Evolutionary conservation across 2,329 filamentous ascomycete species (phyloP).

Genomic region (Talaromyces verruculosus): DNA sequence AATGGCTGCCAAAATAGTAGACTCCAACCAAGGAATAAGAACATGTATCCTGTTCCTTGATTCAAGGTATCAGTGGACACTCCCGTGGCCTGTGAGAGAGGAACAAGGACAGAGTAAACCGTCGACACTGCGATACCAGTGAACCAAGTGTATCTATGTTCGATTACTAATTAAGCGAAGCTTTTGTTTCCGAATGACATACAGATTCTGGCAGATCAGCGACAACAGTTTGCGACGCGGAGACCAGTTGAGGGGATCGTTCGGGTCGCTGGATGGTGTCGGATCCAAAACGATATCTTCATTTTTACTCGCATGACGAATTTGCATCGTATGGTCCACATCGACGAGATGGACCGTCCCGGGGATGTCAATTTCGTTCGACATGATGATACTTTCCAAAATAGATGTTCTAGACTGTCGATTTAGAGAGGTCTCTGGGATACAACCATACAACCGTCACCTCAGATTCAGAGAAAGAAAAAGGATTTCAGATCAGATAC

Average conservation of each 20-base stretch:
- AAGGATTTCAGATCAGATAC: background rate
- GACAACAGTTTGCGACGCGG: conserved; percentile 41
- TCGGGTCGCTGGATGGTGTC: conserved; percentile 46
- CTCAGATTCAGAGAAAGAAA: background rate
- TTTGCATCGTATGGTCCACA: conserved; percentile 35
- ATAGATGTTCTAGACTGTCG: background rate
- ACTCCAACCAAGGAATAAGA: conserved; percentile 48
- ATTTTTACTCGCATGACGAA: conserved; percentile 34
- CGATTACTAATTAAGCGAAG: background rate
- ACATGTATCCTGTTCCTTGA: conserved; percentile 43
- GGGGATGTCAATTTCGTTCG: conserved; percentile 29
- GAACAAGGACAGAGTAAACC: conserved; percentile 42
- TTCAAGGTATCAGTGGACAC: conserved; percentile 38
- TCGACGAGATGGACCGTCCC: conserved; percentile 50
- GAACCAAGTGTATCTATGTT: conserved; percentile 35
- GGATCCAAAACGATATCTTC: conserved; percentile 46
- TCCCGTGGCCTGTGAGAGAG: conserved; percentile 39
- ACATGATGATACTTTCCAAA: background rate
- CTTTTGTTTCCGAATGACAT: conserved; percentile 21
- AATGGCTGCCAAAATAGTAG: conserved; percentile 51
- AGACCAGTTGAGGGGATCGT: conserved; percentile 51
- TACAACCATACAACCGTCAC: background rate
- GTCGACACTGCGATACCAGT: conserved; percentile 16
- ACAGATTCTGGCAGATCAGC: conserved; percentile 45
- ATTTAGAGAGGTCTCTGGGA: background rate